Conservation (phyloP, 2,329 filamentous ascomycete species). For the Xylaria sp. region DNA sequence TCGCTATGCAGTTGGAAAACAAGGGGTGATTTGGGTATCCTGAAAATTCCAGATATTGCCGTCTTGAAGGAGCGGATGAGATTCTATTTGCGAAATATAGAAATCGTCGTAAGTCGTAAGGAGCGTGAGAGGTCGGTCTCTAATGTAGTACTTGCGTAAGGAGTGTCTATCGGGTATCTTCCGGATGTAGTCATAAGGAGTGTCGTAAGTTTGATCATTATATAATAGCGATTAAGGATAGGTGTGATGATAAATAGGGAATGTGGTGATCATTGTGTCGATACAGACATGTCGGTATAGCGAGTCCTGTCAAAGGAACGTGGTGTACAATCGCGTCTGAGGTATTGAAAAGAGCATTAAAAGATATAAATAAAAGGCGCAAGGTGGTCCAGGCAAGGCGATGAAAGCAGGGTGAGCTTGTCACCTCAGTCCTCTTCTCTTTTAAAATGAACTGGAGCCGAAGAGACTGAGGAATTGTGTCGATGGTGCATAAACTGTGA, state of each 20-base stretch:
- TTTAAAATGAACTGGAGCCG: constrained; percentile 50
- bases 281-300: constrained; percentile 50
- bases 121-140: constrained; percentile 49
- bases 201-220: constrained; percentile 52
- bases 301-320: constrained; percentile 53
- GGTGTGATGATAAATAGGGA: constrained; percentile 50
- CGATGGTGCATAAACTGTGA: constrained; percentile 52
- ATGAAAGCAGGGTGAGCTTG: constrained; percentile 15
- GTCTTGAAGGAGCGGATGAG: constrained; percentile 52
- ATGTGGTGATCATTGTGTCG: constrained; percentile 53
- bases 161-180: constrained; percentile 61
- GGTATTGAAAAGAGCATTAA: constrained; percentile 44
- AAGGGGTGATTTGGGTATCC: constrained; percentile 53
- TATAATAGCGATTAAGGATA: constrained; percentile 47
- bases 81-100: constrained; percentile 51
- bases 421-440: constrained; percentile 48
- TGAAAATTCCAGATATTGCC: constrained; percentile 50
- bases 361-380: constrained; percentile 38
- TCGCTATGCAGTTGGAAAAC: constrained; percentile 67
- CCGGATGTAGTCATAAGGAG: constrained; percentile 53
- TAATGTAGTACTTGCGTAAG: constrained; percentile 52
- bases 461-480: constrained; percentile 51
- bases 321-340: constrained; percentile 53
- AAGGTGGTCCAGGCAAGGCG: constrained; percentile 30
- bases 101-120: constrained; percentile 53